Evolutionary conservation across 1,139 yeast genomes (phyloP), one percentile per base, ranked within the genome.

Genomic region (Pichia sp.): DNA sequence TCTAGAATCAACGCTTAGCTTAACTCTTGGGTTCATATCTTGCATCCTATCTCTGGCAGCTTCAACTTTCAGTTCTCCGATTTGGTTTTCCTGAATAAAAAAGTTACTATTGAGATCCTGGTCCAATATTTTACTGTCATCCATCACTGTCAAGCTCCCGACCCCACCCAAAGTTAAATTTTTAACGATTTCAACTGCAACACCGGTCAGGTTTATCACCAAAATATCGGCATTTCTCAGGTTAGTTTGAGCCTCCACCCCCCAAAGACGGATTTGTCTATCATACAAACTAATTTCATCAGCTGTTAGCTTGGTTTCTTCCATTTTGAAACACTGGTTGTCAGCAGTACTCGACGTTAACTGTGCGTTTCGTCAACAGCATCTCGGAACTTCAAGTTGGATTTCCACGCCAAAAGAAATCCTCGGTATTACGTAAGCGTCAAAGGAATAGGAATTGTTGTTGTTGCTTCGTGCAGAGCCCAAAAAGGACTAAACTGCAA

Each of bases 261-360:
- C 98, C 99, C 99, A 92, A 36, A 92, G 72, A 53, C 99, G 68
- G 55, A 92, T 90, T 63, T 92, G 99, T 49, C 99, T 76, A 64
- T 92, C 99, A 61, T 92, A 92, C 31, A 90, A 70, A 2, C 95
- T 95, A 46, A 90, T 80, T 62, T 90, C 97, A 57, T 88, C 97
- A 66, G 42, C 40, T 3, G 49, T 43, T 29, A 50, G 37, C 38
- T 31, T 26, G 9, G 33, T 37, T 26, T 40, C 34, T n/a, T 27
- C 10, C 47, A 41, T 39, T 16, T 16, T 16, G 23, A 16, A 16
- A 16, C 23, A 16, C 23, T 16, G 23, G 23, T 16, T 16, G 23
- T 16, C 2, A 16, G 23, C 23, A 16, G 23, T 16, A 16, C 2
- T 16, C 2, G 23, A 16, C 23, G 23, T 16, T 16, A 16, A 16